A percentile compares a stretch with the other conserved stretches of the same genome.
phyloP scores from a whole-genome alignment of 345 rosid species.

The Abelmoschus esculentus region DNA sequence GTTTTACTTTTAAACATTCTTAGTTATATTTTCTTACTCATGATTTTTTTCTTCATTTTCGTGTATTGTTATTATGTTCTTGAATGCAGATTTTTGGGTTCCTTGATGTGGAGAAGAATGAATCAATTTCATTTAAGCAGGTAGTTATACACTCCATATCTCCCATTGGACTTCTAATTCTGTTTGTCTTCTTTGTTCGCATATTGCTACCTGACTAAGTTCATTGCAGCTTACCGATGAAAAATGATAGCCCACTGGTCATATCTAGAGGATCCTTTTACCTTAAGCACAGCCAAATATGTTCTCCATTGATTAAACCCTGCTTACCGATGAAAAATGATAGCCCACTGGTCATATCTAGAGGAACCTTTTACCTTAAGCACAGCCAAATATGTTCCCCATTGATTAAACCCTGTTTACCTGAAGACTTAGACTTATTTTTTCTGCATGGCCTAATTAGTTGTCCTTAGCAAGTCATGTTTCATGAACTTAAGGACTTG shows the following conservation, averaged over 20 bases:
- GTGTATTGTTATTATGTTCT: not conserved
- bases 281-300: not conserved
- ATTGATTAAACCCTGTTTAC: not conserved
- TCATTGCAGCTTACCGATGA: not conserved
- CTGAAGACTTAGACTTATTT: not conserved
- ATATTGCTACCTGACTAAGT: not conserved
- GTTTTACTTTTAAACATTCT: not conserved
- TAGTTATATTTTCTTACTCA: not conserved
- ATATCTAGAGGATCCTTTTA: not conserved
- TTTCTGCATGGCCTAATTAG: not conserved
- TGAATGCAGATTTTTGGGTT: conserved; percentile 65
- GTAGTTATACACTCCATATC: conserved; percentile 24
- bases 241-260: not conserved
- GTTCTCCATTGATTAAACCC: too few relatives aligned
- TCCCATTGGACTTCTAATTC: not conserved
- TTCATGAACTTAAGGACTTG: not conserved
- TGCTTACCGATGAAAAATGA: not conserved
- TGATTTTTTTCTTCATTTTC: not conserved
- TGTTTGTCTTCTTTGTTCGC: not conserved
- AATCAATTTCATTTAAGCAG: conserved; percentile 83
- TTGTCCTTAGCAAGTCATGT: not conserved
- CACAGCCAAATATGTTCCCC: not conserved
- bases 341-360: not conserved
- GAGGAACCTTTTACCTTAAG: not conserved
- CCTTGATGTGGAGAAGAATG: conserved; percentile 68